These are phyloP conservation scores for Lagenidium giganteum DNA, from an alignment of 352 stramenopile species.

Conservation along the genomic window DNA sequence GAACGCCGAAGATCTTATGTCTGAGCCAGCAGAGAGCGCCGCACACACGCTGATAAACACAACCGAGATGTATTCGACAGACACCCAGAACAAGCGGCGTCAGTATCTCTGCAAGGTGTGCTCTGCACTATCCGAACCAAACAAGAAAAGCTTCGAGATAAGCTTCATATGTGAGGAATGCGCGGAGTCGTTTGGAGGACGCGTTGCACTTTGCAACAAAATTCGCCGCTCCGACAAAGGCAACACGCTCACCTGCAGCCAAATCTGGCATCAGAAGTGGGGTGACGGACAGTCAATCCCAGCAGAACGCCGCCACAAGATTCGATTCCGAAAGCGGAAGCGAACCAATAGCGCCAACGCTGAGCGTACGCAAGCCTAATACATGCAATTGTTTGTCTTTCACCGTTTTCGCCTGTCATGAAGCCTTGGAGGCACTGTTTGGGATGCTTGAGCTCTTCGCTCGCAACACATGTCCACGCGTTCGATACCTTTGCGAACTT, in stretches of 20 bases:
- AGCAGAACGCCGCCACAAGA: neutral
- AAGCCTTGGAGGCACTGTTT: too few species aligned
- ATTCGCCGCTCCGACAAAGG: neutral
- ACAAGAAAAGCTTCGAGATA: constrained; percentile 13
- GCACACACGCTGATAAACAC: constrained; percentile 6
- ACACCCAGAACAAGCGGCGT: constrained; percentile 9
- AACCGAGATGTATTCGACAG: constrained; percentile 9
- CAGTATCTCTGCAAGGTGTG: constrained; percentile 20
- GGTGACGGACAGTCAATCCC: neutral
- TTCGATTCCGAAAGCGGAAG: constrained; percentile 1
- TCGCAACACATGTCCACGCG: too few species aligned
- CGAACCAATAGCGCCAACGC: too few species aligned
- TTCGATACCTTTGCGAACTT: too few species aligned
- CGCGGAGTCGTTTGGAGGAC: constrained; percentile 3
- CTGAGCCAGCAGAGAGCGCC: neutral
- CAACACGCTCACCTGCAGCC: constrained; percentile 1
- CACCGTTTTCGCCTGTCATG: constrained; percentile 14
- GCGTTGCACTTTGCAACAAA: constrained; percentile 14
- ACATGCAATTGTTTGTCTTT: constrained; percentile 11
- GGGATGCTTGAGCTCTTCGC: too few species aligned
- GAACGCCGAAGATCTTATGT: constrained; percentile 10
- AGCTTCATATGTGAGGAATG: constrained; percentile 11
- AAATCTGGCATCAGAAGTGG: constrained; percentile 3
- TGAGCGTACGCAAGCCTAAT: constrained; percentile 1
- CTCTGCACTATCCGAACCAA: constrained; percentile 8